These are phyloP conservation scores for Tricholoma bakamatsutake DNA, from an alignment of 768 basidiomycete species.

Conservation along the genomic window DNA sequence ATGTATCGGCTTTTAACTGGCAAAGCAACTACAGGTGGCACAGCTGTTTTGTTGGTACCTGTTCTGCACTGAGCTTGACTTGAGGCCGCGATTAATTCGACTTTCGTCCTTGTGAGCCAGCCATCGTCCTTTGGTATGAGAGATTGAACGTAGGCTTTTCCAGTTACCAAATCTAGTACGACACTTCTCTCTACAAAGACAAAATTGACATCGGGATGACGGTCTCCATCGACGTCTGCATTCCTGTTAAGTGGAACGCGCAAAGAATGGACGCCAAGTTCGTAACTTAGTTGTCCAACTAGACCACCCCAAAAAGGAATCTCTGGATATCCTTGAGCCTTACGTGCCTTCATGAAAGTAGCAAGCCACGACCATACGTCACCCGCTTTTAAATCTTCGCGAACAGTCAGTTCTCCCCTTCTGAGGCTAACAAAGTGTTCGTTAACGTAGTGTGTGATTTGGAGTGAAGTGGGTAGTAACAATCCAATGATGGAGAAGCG, in stretches of 20 bases:
- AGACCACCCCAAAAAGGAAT: slow-evolving; percentile 84
- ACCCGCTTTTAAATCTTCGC: slow-evolving; percentile 38
- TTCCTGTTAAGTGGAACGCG: slow-evolving; percentile 32
- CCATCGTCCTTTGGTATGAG: slow-evolving; percentile 47
- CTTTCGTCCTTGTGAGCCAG: slow-evolving; percentile 52
- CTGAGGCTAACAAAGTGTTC: slow-evolving; percentile 43
- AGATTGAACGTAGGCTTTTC: slow-evolving; percentile 57
- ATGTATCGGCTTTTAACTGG: slow-evolving; percentile 62
- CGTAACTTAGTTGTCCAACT: slow-evolving; percentile 74
- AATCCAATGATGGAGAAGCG: slow-evolving; percentile 68
- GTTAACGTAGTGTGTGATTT: slow-evolving; percentile 51
- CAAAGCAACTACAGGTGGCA: slow-evolving; percentile 31
- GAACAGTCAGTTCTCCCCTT: slow-evolving; percentile 26
- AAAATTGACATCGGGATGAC: slow-evolving; percentile 69
- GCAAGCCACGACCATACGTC: slow-evolving; percentile 75
- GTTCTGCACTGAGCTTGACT: slow-evolving; percentile 2
- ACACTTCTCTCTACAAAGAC: slow-evolving; percentile 77
- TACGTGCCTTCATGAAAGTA: slow-evolving; percentile 54
- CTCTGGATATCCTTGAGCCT: slow-evolving; percentile 35
- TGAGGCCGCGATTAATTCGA: slow-evolving; percentile 21
- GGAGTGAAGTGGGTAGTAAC: slow-evolving; percentile 45
- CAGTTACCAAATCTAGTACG: slow-evolving; percentile 51
- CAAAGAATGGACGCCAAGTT: slow-evolving; percentile 61
- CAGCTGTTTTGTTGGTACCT: slow-evolving; percentile 1
- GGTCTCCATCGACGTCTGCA: slow-evolving; percentile 13